Evolutionary conservation across 2,329 filamentous ascomycete species (phyloP), one percentile per base, ranked within the genome.

Genomic region (Seiridium unicorne): DNA sequence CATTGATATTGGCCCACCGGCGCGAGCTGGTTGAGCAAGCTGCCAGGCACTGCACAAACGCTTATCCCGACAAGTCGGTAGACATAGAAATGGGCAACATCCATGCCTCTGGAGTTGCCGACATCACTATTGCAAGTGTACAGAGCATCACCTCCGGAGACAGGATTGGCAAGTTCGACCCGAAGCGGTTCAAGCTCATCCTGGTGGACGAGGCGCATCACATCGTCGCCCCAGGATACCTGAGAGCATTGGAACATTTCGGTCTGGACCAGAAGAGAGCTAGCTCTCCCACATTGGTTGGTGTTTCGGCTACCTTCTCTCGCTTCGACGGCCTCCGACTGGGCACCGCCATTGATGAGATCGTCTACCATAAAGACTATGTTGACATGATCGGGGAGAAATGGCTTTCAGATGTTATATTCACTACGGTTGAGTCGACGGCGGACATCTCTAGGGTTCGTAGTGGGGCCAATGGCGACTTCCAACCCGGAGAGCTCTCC

Each of bases 201-300:
- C 82, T 99, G 3, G 94, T 99, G 3, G 95, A 99, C 65, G 95
- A 99, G 76, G 95, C 94, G 4, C 95, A 99, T 73, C 95, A 99
- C 74, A 96, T 98, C 57, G 93, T 97, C 49, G 91, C 95, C 0
- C 82, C 86, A 2, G 87, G 88, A 6, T 98, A 98, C 70, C 81
- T 96, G 63, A 82, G 84, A 47, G 83, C 88, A 0, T 79, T 99
- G 53, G 79, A 83, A n/a, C 87, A 98, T 73, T 96, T 99, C 72
- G 86, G 88, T 0, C 82, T 96, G 18, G 68, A 71, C 36, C 47
- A 62, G 26, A 80, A 78, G 64, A 78, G 81, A 10, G 75, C 85
- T 58, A 65, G 74, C 42, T 80, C 83, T 10, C 89, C 91, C 0
- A 84, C 87, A 18, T 79, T 99, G 11, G 89, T 99, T 10, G 95